phyloP scores from a whole-genome alignment of 306 rosid species.

The Cucurbita maxima region DNA sequence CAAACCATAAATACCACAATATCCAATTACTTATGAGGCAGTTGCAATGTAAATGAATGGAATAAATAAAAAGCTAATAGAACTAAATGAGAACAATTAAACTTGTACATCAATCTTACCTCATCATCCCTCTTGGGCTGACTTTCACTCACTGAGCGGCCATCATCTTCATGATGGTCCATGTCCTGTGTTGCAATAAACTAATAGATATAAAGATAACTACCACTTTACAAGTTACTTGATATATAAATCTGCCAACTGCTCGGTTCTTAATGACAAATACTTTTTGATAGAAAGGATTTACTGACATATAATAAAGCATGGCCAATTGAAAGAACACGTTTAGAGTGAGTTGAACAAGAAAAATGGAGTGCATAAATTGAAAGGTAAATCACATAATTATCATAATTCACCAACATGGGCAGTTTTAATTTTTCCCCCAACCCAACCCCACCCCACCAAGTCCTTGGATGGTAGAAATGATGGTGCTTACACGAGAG shows the following conservation, averaged over 20 bases:
- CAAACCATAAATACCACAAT: not conserved
- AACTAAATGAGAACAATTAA: not conserved
- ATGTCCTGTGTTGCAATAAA: constrained; percentile 8
- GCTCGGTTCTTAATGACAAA: not conserved
- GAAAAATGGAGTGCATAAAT: not conserved
- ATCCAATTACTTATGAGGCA: not conserved
- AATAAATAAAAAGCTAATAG: not conserved
- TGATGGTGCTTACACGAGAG: not conserved
- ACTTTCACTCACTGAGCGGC: constrained; percentile 34
- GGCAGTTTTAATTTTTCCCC: not conserved
- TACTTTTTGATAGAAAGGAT: not conserved
- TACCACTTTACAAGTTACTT: not conserved
- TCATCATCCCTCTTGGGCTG: constrained; percentile 75
- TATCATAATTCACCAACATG: not conserved
- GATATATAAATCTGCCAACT: not conserved
- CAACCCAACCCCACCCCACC: not conserved
- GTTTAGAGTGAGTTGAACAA: not conserved
- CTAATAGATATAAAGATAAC: not conserved
- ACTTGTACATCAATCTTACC: constrained; percentile 28
- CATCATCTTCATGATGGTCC: constrained; percentile 69
- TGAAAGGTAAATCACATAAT: not conserved
- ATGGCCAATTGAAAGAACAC: not conserved
- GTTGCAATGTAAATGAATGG: not conserved
- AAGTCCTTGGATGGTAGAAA: not conserved
- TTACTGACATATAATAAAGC: not conserved